Conservation (phyloP, 129 eudicot species). For the Smallanthus sonchifolius region DNA sequence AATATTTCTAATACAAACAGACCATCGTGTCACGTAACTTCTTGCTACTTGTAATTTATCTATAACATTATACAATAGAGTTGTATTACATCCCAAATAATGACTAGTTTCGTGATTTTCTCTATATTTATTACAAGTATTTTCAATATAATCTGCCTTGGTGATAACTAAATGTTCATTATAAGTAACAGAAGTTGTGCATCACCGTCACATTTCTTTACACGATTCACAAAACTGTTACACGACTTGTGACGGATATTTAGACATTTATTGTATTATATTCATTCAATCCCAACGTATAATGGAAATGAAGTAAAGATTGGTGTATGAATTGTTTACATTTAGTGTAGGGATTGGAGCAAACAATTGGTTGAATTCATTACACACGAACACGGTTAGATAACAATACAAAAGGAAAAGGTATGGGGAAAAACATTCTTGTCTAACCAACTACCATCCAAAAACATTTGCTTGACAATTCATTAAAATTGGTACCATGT, state of each 20-base stretch:
- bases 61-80: too few species aligned
- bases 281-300: neutral
- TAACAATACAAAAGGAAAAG: neutral
- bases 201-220: neutral
- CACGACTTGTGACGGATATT: neutral
- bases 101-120: neutral
- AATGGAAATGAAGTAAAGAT: too few species aligned
- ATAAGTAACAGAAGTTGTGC: neutral
- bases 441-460: neutral
- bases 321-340: too few species aligned
- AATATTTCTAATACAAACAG: too few species aligned
- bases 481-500: constrained; percentile 34
- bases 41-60: too few species aligned
- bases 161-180: neutral
- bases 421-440: constrained; percentile 5
- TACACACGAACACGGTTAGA: neutral
- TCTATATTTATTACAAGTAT: too few species aligned
- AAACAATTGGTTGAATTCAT: neutral
- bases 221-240: too few species aligned
- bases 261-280: too few species aligned
- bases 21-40: too few species aligned
- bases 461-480: constrained; percentile 11
- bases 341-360: too few species aligned
- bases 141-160: too few species aligned
- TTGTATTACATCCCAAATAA: too few species aligned